phyloP scores from a whole-genome alignment of 1,139 yeast species.

The Candida glucosophila region DNA sequence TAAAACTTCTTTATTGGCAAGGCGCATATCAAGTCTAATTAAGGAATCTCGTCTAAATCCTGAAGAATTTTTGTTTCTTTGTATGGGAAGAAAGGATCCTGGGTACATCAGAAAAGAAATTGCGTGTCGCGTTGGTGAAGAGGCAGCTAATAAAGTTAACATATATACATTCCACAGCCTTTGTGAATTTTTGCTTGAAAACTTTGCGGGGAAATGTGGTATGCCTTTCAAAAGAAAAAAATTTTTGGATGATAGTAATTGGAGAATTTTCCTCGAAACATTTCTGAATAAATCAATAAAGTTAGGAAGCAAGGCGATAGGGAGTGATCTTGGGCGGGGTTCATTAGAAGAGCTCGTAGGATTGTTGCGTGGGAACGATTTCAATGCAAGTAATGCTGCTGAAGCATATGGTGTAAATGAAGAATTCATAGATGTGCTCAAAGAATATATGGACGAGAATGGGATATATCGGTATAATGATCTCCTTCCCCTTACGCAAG shows the following conservation, averaged over 20 bases:
- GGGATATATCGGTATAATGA: constrained; percentile 33
- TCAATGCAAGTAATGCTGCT: constrained; percentile 16
- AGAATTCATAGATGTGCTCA: constrained; percentile 12
- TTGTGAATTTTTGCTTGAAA: constrained; percentile 41
- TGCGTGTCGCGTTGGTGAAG: constrained; percentile 17
- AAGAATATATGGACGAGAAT: constrained; percentile 16
- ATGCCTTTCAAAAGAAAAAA: constrained; percentile 18
- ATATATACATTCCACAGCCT: constrained; percentile 59
- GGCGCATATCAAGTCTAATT: constrained; percentile 44
- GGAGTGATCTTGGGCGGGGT: constrained; percentile 25
- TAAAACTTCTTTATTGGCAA: constrained; percentile 54
- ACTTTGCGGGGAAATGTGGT: constrained; percentile 18
- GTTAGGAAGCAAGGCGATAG: constrained; percentile 10
- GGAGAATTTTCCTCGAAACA: constrained; percentile 34
- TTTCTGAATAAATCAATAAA: not conserved
- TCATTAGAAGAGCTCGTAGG: constrained; percentile 10
- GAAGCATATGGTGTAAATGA: constrained; percentile 14
- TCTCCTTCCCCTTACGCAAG: constrained; percentile 22
- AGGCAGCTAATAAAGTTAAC: constrained; percentile 23
- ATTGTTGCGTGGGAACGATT: not conserved
- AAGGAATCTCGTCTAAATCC: constrained; percentile 33
- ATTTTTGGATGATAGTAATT: constrained; percentile 44
- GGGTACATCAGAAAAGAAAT: constrained; percentile 39
- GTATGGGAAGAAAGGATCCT: constrained; percentile 64
- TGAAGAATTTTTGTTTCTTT: constrained; percentile 48